Base-by-base conservation (phyloP, 2,329 filamentous ascomycete genomes). In the Sordariomycetes sp. region DNA sequence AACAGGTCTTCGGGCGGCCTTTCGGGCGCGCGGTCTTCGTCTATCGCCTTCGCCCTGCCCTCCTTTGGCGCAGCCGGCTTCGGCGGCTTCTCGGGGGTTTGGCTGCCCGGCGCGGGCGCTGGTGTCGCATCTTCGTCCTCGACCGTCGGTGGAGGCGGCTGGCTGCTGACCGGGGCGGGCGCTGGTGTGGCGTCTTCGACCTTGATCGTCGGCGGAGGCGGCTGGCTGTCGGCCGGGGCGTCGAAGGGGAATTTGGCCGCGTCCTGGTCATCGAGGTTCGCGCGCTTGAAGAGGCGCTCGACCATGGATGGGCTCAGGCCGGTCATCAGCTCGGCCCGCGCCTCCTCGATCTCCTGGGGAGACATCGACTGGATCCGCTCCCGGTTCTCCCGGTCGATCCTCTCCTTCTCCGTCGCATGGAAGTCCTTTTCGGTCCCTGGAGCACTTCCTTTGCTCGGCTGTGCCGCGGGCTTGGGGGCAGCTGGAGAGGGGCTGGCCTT, bases 331-430 rank as follows among this genome's bases (percentile, higher is more conserved):
- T 97, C 93, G 60, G 83, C 78, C 51, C 87, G 83, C 60, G 94
- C 91, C 64, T 86, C 78, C 61, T 88, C 85, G 60, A 97, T 96
- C 71, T 97, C 90, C 43, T 83, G 81, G 0, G 83, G 74, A 1
- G 88, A 88, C 94, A 99, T 97, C 28, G 78, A 76, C 16, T 85
- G 85, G 53, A 99, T 71, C 60, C 81, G 82, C 59, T 84, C 79
- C 52, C 74, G 82, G 66, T 97, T 99, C 69, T 97, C 91, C 63
- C 85, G 79, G 66, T 93, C 88, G 68, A 99, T 97, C 5, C 80
- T 79, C 76, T 12, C 78, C 70, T 50, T 76, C 74, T 65, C 57
- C 58, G 37, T 54, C 35, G 40, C 60, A 63, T 22, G 60, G 62
- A 32, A 62, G 61, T 46, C 65, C 62, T 40, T 59, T 59, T 20